Conservation (phyloP, 441 rosid species). For the Melastoma candidum region DNA sequence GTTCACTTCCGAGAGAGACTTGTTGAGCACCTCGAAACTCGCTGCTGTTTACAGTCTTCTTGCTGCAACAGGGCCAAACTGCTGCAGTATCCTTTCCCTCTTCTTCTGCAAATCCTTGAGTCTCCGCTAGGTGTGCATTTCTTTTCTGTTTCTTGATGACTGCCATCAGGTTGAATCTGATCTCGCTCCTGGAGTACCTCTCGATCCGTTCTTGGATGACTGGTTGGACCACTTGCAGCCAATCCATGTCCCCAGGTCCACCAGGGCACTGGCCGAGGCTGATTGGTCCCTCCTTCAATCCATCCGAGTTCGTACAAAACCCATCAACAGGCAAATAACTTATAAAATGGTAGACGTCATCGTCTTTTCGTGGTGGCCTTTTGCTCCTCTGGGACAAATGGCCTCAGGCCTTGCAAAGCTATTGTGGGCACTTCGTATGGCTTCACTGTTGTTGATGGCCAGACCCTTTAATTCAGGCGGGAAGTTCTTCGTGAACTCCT, state of each 20-base stretch:
- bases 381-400: slow-evolving; percentile 84
- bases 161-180: slow-evolving; percentile 89
- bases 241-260: slow-evolving; percentile 54
- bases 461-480: slow-evolving; percentile 93
- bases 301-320: slow-evolving; percentile 90
- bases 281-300: slow-evolving; percentile 90
- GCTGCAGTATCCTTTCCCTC: slow-evolving; percentile 71
- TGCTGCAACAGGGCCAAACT: slow-evolving; percentile 44
- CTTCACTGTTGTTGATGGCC: slow-evolving; percentile 96
- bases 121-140: slow-evolving; percentile 63
- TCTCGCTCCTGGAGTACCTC: slow-evolving; percentile 79
- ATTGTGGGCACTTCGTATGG: slow-evolving; percentile 84
- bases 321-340: slow-evolving; percentile 93
- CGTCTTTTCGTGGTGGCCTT: slow-evolving; percentile 77
- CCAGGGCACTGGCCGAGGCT: slow-evolving; percentile 75
- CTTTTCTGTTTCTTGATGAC: slow-evolving; percentile 85
- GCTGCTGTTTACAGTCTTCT: slow-evolving; percentile 42
- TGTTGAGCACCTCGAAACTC: slow-evolving; percentile 38
- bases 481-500: slow-evolving; percentile 82
- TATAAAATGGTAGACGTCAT: slow-evolving; percentile 90
- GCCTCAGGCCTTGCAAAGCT: slow-evolving; percentile 91
- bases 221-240: slow-evolving; percentile 86
- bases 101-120: slow-evolving; percentile 81
- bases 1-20: slow-evolving; percentile 61
- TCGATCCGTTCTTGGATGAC: slow-evolving; percentile 91